Evolutionary conservation across 2,329 filamentous ascomycete species (phyloP), one percentile per base, ranked within the genome.

Genomic region (Botryosphaeria dothidea): DNA sequence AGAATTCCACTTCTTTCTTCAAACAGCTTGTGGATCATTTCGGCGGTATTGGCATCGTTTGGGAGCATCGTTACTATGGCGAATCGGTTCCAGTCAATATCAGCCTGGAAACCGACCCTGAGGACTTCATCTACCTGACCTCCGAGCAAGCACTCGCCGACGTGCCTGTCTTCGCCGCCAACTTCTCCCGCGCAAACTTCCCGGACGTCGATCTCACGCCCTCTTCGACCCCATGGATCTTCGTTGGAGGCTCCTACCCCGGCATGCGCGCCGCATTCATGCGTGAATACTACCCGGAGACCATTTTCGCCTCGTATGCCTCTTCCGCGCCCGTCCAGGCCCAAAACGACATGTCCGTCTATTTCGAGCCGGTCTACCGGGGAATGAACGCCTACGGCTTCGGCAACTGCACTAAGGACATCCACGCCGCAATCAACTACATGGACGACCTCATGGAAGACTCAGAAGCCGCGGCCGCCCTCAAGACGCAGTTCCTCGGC

Each of bases 401-500:
- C 27, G 74, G 74, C 3, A 84, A 84, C 69, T 86, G 84, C 71
- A 79, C 81, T 13, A 74, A 75, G 13, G 83, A 85, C 65, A 76
- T 84, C 57, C 77, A 82, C 17, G 80, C 81, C 4, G 82, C 81
- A 3, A 74, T 84, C 41, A 67, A 73, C 27, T 83, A 83, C 67
- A 82, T 86, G 49, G 84, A 86, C 68, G 70, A 71, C 8, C 73
- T 82, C 31, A 73, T 85, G 13, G 75, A 75, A 19, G 46, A 65
- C 29, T 11, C 19, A 17, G 25, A 25, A 3, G 25, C 54, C 17
- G 34, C 36, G 13, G 29, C 31, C 0, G n/a, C 21, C 0, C 76
- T 85, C 43, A 86, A 85, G 67, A 71, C 78, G 64, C 68, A 77
- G 4, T 84, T 85, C 70, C 77, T 85, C 15, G 83, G 83, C 8